Conservation (phyloP, 2,329 filamentous ascomycete genomes). For the Seiridium unicorne region DNA sequence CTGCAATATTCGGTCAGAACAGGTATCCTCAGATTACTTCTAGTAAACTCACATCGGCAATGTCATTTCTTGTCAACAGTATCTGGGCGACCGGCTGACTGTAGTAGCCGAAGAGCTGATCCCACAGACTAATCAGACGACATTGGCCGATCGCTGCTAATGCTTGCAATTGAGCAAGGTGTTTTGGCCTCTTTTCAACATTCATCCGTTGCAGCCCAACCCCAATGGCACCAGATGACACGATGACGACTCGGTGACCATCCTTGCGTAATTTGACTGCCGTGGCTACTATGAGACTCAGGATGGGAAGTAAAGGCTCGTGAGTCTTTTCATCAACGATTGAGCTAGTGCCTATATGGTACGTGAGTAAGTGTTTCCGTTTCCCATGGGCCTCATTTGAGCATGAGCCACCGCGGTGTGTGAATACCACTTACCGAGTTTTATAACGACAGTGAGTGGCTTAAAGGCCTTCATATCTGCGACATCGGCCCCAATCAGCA, state of each 20-base stretch:
- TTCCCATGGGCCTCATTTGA: neutral
- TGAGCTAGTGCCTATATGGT: constrained; percentile 81
- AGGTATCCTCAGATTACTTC: neutral
- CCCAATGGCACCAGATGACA: constrained; percentile 95
- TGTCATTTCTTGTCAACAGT: constrained; percentile 90
- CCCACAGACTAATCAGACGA: constrained; percentile 92
- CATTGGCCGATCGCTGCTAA: constrained; percentile 96
- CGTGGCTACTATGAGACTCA: constrained; percentile 92
- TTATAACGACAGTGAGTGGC: constrained; percentile 78
- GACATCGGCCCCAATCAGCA: neutral
- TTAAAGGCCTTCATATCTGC: constrained; percentile 64
- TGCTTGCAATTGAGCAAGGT: constrained; percentile 87
- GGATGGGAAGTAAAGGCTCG: constrained; percentile 85
- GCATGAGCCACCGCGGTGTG: neutral
- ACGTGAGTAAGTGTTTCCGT: neutral
- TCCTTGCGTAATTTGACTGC: constrained; percentile 82
- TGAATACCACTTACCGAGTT: constrained; percentile 64
- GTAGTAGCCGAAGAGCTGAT: constrained; percentile 84
- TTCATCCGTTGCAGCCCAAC: constrained; percentile 91
- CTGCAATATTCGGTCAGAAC: constrained; percentile 37
- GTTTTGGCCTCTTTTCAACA: constrained; percentile 81
- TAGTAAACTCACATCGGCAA: constrained; percentile 70
- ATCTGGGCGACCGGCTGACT: constrained; percentile 93
- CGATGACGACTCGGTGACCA: constrained; percentile 92
- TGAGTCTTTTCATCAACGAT: constrained; percentile 96